A percentile compares a stretch with the other conserved stretches of the same genome.
Evolutionary conservation across 495 filamentous ascomycete genomes (phyloP).

Genomic region (Xylaria longipes): DNA sequence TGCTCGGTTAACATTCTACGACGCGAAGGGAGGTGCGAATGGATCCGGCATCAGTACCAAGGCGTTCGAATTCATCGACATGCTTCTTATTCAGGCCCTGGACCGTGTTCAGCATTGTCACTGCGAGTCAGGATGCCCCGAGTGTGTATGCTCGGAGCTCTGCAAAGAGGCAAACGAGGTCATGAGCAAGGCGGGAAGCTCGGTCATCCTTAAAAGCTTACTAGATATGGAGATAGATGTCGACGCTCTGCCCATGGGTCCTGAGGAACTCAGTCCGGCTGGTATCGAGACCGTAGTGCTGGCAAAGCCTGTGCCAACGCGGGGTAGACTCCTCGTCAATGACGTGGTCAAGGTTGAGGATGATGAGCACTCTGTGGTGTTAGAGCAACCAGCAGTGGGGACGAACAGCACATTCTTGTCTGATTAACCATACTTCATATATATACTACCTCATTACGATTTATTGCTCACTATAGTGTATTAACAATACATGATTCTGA

Average conservation of each 20-base stretch:
- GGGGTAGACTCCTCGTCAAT: constrained; percentile 29
- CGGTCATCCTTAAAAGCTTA: constrained; percentile 77
- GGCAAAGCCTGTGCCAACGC: constrained; percentile 65
- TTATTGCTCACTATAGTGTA: neutral
- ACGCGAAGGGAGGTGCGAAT: constrained; percentile 84
- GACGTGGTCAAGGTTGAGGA: constrained; percentile 28
- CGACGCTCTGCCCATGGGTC: constrained; percentile 81
- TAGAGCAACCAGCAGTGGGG: neutral
- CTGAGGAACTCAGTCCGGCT: constrained; percentile 67
- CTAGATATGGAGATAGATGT: constrained; percentile 78
- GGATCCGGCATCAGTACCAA: constrained; percentile 88
- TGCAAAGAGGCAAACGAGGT: constrained; percentile 91
- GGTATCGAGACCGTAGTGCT: constrained; percentile 85
- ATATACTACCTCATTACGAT: neutral
- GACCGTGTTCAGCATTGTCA: constrained; percentile 70
- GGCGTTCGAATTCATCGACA: constrained; percentile 89
- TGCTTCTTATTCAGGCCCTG: constrained; percentile 79
- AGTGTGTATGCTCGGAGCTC: constrained; percentile 83
- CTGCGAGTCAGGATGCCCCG: constrained; percentile 82
- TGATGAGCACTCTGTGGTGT: neutral
- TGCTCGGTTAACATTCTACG: constrained; percentile 91
- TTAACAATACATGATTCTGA: neutral
- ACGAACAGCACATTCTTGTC: neutral
- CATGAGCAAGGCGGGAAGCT: constrained; percentile 88
- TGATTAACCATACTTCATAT: neutral